Evolutionary conservation across 2,329 filamentous ascomycete genomes (phyloP).

Genomic region (Daldinia eschscholtzii): DNA sequence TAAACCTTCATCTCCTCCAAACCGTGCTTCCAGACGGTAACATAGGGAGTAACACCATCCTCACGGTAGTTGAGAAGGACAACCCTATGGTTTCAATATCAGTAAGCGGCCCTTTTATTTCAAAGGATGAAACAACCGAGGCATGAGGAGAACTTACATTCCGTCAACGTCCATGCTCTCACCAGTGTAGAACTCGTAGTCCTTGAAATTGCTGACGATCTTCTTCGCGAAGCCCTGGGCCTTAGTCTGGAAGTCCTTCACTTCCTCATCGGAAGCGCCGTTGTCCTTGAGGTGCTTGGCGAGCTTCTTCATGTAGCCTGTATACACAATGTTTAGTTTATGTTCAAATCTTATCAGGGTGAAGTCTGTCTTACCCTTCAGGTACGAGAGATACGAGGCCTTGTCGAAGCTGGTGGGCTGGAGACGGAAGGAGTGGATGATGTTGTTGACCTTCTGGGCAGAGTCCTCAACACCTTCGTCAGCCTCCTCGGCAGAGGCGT

Average conservation of each 20-base stretch:
- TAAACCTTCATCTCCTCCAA: conserved; percentile 93
- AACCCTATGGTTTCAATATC: conserved; percentile 67
- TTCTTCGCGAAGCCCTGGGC: conserved; percentile 82
- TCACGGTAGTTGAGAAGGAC: conserved; percentile 97
- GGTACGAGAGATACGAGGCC: conserved; percentile 84
- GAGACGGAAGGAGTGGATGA: conserved; percentile 92
- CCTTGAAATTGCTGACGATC: conserved; percentile 87
- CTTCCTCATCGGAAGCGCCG: conserved; percentile 71
- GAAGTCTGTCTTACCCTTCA: conserved; percentile 76
- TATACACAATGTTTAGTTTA: conserved; percentile 15
- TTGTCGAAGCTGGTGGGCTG: conserved; percentile 85
- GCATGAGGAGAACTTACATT: conserved; percentile 76
- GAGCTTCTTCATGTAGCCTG: conserved; percentile 92
- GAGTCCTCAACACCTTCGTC: conserved; percentile 80
- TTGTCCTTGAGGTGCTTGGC: conserved; percentile 76
- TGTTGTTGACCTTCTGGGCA: conserved; percentile 85
- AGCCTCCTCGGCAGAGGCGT: conserved; percentile 93
- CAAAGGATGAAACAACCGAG: conserved; percentile 9
- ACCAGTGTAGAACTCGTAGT: conserved; percentile 95
- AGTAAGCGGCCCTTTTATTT: conserved; percentile 15
- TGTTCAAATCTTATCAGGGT: neutral
- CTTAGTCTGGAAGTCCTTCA: conserved; percentile 84
- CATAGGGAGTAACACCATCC: conserved; percentile 90
- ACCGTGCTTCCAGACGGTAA: conserved; percentile 96
- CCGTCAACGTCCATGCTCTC: conserved; percentile 93